Evolutionary conservation across 208 protist genomes (phyloP), one percentile per base, ranked within the genome.

Genomic region (Sergeia podlipaevii): DNA sequence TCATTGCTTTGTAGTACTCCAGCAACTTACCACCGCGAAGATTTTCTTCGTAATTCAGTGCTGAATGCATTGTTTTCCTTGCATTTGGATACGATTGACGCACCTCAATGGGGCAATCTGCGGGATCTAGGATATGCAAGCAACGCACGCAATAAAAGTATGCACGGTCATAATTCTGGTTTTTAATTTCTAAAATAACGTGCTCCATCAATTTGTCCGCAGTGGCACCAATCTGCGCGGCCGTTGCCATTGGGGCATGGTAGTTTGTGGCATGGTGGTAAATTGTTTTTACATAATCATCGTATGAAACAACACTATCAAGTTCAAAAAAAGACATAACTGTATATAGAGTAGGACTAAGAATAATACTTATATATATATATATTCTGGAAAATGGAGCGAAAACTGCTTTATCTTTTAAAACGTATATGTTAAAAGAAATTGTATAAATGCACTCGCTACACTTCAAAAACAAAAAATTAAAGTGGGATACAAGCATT

Each of bases 251-350:
- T 15, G 52, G 45, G 6, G 67, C 74, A 43, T 52, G 42, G 37
- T 77, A 80, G 11, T 48, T 30, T 0, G 65, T 41, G 0, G 67
- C 83, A 41, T 91, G 74, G 38, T 77, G 28, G 18, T 57, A 79
- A 13, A 91, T 91, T 15, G 67, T 85, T 24, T 60, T 62, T 21
- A 66, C 53, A 42, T 69, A 91, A 8, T 85, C 80, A 1, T 66
- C 53, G 43, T 70, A 87, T 3, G 59, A 28, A 44, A 77, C 77
- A 26, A 79, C 66, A 18, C 34, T 63, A 57, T 91, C 79, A 20
- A 91, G 28, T 2, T 54, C 52, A 58, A 89, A 89, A 70, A 77
- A 60, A 0, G 36, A 39, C 64, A 74, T 76, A 20, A n/a, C 37
- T 1, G 21, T 3, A 21, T 26, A 18, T 20, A 49, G 34, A 61